Percentiles rank a stretch among this genome's conserved stretches.
Evolutionary conservation across 2,329 filamentous ascomycete genomes (phyloP).

Genomic region (Diaporthe eres): DNA sequence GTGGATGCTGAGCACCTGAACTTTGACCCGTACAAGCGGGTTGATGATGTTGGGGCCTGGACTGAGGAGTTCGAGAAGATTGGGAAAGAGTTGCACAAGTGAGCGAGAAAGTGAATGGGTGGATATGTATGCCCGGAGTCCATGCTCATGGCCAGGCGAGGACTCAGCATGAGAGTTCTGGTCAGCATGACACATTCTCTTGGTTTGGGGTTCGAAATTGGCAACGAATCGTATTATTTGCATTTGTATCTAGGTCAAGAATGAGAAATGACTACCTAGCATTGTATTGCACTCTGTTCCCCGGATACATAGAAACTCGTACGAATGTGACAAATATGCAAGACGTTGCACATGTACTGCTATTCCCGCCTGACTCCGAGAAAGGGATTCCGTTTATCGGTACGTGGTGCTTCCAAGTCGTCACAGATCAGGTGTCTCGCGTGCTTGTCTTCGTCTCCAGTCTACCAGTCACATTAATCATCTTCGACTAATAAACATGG

Average conservation of each 20-base stretch:
- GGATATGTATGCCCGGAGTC: neutral
- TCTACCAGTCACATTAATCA: too few relatives aligned
- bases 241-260: neutral
- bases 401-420: too few relatives aligned
- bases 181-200: neutral
- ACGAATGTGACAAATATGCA: too few relatives aligned
- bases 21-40: conserved; percentile 51
- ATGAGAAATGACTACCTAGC: neutral
- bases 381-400: too few relatives aligned
- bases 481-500: too few relatives aligned
- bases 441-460: too few relatives aligned
- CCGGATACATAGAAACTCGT: too few relatives aligned
- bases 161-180: neutral
- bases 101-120: neutral
- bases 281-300: neutral
- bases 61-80: conserved; percentile 50
- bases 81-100: conserved; percentile 43
- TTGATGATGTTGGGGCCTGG: conserved; percentile 49
- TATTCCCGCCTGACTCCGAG: too few relatives aligned
- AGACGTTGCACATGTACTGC: too few relatives aligned
- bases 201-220: neutral
- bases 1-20: conserved; percentile 53
- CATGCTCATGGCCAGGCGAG: neutral
- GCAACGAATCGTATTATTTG: neutral
- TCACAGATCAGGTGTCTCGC: too few relatives aligned